A percentile compares a stretch with the other conserved stretches of the same genome.
These are phyloP conservation scores for Clarireedia monteithiana DNA, from an alignment of 2,329 filamentous ascomycete species.

Conservation along the genomic window DNA sequence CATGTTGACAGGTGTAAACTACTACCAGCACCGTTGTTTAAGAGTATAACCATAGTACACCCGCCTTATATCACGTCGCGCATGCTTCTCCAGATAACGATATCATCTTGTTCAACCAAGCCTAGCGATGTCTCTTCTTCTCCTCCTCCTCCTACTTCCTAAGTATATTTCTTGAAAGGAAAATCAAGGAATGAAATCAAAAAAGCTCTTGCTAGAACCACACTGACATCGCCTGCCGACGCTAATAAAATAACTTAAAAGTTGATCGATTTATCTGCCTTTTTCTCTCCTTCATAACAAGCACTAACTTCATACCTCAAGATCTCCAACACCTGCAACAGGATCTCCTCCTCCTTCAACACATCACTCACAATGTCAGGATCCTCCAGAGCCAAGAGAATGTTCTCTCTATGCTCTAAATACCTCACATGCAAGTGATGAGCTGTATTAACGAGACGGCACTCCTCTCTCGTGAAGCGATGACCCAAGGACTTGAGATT, in stretches of 20 bases:
- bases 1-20: no score
- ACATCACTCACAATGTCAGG: not conserved
- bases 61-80: not conserved
- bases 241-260: not conserved
- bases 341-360: not conserved
- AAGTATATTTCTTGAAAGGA: not conserved
- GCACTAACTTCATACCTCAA: not conserved
- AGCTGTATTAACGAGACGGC: not conserved
- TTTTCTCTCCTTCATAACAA: not conserved
- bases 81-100: not conserved
- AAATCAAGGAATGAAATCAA: not conserved
- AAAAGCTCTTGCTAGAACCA: not conserved
- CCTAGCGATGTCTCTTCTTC: not conserved
- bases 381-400: not conserved
- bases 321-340: not conserved
- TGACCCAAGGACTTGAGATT: not conserved
- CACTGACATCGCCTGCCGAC: not conserved
- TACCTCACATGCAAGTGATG: not conserved
- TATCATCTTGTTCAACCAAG: not conserved
- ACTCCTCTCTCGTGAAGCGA: not conserved
- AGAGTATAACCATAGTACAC: no score
- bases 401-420: not conserved
- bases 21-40: no score
- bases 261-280: not conserved
- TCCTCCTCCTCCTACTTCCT: not conserved